Percentiles rank a stretch among this genome's conserved stretches.
Evolutionary conservation across 2,329 filamentous ascomycete species (phyloP).

Genomic region (Cercospora sp.): DNA sequence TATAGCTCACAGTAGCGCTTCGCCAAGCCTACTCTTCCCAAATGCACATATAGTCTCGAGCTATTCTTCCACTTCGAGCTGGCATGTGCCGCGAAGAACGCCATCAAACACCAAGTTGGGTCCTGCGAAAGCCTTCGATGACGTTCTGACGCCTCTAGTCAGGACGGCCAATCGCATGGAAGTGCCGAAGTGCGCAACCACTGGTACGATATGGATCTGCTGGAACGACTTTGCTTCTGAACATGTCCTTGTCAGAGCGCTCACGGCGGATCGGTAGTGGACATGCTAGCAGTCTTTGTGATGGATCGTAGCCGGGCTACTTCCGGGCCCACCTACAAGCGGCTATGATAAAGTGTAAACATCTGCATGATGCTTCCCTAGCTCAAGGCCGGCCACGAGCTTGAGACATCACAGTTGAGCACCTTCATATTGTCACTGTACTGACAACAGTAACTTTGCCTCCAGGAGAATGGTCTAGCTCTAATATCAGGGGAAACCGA

Average conservation of each 20-base stretch:
- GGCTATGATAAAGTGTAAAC: not conserved
- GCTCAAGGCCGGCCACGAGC: not conserved
- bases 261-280: not conserved
- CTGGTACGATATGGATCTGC: not conserved
- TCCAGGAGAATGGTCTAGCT: not conserved
- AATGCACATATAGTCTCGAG: not conserved
- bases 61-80: not conserved
- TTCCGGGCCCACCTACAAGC: not conserved
- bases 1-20: not conserved
- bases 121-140: not conserved
- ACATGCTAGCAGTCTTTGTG: not conserved
- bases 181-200: not conserved
- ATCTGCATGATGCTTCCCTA: not conserved
- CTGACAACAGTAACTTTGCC: not conserved
- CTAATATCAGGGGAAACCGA: not conserved
- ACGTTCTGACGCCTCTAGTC: not conserved
- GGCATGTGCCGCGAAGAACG: not conserved
- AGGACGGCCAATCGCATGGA: not conserved
- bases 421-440: not conserved
- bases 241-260: not conserved
- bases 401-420: not conserved
- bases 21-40: not conserved
- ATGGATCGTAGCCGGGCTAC: not conserved
- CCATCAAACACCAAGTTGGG: not conserved
- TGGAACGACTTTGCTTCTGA: not conserved